phyloP scores from a whole-genome alignment of 805 yeast species.

The Starmerella sp. region DNA sequence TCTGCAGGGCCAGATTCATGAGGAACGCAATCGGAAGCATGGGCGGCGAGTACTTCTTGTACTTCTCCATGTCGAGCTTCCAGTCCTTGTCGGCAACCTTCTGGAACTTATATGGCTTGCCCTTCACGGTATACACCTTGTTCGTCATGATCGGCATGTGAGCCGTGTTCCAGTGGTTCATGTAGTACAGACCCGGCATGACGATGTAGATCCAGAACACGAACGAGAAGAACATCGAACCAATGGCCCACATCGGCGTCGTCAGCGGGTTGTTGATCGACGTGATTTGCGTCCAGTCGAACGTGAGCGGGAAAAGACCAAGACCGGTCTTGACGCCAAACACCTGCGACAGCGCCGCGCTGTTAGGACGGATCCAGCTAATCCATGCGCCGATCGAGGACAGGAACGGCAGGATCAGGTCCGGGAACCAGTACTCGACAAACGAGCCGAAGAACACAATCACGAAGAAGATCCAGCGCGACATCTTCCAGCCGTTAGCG shows the following conservation, averaged over 20 bases:
- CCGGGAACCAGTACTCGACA: slow-evolving; percentile 53
- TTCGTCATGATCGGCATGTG: slow-evolving; percentile 45
- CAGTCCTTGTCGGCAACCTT: slow-evolving; percentile 38
- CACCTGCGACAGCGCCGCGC: slow-evolving; percentile 50
- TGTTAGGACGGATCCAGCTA: slow-evolving; percentile 51
- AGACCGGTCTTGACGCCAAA: slow-evolving; percentile 55
- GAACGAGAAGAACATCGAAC: slow-evolving; percentile 37
- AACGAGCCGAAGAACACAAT: slow-evolving; percentile 35
- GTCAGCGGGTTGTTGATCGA: slow-evolving; percentile 45
- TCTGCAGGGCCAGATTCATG: slow-evolving; percentile 47
- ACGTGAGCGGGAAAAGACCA: slow-evolving; percentile 55
- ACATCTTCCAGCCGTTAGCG: slow-evolving; percentile 52
- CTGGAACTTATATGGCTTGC: slow-evolving; percentile 39
- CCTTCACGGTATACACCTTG: slow-evolving; percentile 43
- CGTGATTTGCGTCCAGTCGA: slow-evolving; percentile 60
- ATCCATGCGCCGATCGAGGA: slow-evolving; percentile 46
- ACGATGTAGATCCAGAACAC: slow-evolving; percentile 39
- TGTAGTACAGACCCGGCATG: slow-evolving; percentile 33
- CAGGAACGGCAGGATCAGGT: slow-evolving; percentile 46
- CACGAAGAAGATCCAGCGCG: slow-evolving; percentile 41
- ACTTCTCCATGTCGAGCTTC: slow-evolving; percentile 39
- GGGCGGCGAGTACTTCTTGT: slow-evolving; percentile 52
- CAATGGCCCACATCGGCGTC: slow-evolving; percentile 43
- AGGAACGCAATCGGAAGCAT: slow-evolving; percentile 52
- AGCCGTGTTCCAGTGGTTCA: slow-evolving; percentile 48